Base-by-base conservation (phyloP, 805 yeast species). In the Brettanomyces bruxellensis region DNA sequence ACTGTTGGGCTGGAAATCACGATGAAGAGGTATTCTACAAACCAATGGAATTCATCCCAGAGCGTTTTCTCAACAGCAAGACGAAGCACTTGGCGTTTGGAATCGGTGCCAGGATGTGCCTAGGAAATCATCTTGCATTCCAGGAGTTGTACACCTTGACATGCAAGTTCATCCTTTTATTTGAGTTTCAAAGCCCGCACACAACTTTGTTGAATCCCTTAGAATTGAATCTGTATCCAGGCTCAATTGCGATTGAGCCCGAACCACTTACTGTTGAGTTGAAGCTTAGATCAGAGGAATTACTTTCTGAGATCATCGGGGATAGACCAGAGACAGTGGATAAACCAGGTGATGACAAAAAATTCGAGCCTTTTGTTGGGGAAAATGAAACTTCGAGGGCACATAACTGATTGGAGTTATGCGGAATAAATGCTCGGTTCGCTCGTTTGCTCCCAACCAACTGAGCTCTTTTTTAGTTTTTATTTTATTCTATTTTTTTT, bases 1-100 rank as follows among this genome's bases (percentile, higher is more conserved):
- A 84, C 56, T 72, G 84, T 0, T 81, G 73, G 68, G 79, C 83
- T 2, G 88, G 81, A 3, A 83, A 84, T 56, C 86, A 83, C 59
- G 91, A 84, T 56, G 57, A 60, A 0, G 47, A 43, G 4, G 58
- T 59, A 12, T 80, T 72, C 49, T 49, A 52, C 11, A 53, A 68
- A 14, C 82, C 86, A 0, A 60, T 59, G 55, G 55, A 56, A 14
- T 81, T 80, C 54, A 47, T 56, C 2, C 87, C 87, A 1, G 71
- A 68, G 34, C 58, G 88, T 41, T 81, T 75, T 71, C 55, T 81
- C 8, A 49, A 52, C 39, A 7, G 42, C 35, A 13, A 34, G 11
- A n/a, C 36, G 11, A 32, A 51, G 18, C 81, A 81, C 61, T 66
- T 78, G 45, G 55, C 86, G 4, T 79, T 83, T 61, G 95, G 93